Percentiles rank a stretch among this genome's conserved stretches.
These are phyloP conservation scores for Tulasnella calospora DNA, from an alignment of 768 basidiomycete species.

Conservation along the genomic window DNA sequence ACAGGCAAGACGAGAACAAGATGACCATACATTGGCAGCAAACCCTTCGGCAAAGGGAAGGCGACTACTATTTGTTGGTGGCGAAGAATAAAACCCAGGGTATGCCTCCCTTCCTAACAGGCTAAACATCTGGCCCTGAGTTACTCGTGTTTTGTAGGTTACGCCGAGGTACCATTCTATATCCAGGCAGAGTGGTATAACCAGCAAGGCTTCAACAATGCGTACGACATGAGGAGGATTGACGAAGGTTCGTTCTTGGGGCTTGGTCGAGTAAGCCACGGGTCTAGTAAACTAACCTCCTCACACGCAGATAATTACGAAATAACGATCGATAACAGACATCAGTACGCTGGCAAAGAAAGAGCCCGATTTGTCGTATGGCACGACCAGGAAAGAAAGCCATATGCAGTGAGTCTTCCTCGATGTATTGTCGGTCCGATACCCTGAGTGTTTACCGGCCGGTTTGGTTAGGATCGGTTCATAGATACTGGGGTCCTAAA, in stretches of 20 bases:
- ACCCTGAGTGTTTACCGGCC: background rate
- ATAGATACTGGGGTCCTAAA: background rate
- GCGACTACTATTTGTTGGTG: background rate
- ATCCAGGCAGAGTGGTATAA: background rate
- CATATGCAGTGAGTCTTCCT: background rate
- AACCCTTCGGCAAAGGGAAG: background rate
- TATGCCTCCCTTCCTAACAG: background rate
- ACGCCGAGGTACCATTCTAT: background rate
- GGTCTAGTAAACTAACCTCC: background rate
- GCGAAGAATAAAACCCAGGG: background rate
- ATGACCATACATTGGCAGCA: background rate
- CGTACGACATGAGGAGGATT: background rate
- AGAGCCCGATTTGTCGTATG: background rate
- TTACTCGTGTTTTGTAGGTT: background rate
- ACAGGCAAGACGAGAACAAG: background rate
- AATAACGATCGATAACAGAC: background rate
- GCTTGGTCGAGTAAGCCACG: background rate
- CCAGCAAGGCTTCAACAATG: background rate
- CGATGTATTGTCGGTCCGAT: background rate
- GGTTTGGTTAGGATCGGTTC: background rate
- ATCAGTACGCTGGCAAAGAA: background rate
- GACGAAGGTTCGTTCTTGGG: background rate
- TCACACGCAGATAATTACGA: slow-evolving; percentile 1
- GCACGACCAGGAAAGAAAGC: background rate
- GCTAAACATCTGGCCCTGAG: background rate